These are phyloP conservation scores for Podospora comata DNA, from an alignment of 495 filamentous ascomycete species.

Conservation along the genomic window DNA sequence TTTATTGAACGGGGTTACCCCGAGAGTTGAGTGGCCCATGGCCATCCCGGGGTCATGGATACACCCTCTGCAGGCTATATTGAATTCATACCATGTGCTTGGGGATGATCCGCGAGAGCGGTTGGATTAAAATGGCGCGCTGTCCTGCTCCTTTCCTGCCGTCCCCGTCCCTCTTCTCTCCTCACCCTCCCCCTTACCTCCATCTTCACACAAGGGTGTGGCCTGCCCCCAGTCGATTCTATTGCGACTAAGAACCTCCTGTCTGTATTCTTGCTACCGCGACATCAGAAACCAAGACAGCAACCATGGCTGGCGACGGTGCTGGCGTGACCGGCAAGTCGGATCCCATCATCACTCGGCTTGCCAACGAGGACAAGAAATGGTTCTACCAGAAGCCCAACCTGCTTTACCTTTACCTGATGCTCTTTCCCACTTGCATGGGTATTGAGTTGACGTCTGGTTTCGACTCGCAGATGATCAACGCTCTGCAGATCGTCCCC, in stretches of 20 bases:
- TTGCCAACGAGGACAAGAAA: slow-evolving; percentile 50
- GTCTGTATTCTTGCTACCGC: not conserved
- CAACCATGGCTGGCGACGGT: slow-evolving; percentile 20
- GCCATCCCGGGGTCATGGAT: slow-evolving; percentile 13
- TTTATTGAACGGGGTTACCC: not conserved
- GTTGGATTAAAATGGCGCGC: slow-evolving; percentile 10
- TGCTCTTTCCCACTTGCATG: slow-evolving; percentile 63
- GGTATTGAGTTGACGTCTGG: slow-evolving; percentile 70
- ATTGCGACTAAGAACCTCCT: not conserved
- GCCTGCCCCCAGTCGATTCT: not conserved
- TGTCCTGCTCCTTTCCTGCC: not conserved
- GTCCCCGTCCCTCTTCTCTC: not conserved
- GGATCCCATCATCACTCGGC: slow-evolving; percentile 46
- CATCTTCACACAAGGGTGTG: not conserved
- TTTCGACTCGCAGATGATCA: slow-evolving; percentile 70
- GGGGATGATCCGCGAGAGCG: slow-evolving; percentile 7
- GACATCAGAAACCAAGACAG: slow-evolving; percentile 1
- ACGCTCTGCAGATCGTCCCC: slow-evolving; percentile 60
- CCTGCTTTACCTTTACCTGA: slow-evolving; percentile 55
- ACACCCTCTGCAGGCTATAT: slow-evolving; percentile 6
- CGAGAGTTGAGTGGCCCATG: not conserved
- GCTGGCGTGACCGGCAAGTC: slow-evolving; percentile 31
- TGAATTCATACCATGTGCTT: not conserved
- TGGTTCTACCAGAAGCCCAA: slow-evolving; percentile 61
- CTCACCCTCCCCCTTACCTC: not conserved